Evolutionary conservation across 495 filamentous ascomycete genomes (phyloP).

Genomic region (Penicillium parvum): DNA sequence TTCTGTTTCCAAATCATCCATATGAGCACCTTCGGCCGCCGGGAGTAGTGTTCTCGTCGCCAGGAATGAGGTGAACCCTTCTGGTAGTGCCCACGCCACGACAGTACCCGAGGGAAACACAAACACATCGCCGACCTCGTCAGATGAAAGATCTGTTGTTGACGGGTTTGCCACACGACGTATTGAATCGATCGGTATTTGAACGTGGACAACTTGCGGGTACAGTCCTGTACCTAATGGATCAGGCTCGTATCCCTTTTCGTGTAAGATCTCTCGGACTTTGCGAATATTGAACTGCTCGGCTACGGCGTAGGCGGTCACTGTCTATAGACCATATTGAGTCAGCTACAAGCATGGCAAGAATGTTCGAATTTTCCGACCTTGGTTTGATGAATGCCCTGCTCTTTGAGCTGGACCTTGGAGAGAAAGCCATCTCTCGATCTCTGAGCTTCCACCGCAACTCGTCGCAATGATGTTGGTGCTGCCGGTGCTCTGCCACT

Average conservation of each 20-base stretch:
- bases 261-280: slow-evolving; percentile 64
- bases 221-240: slow-evolving; percentile 58
- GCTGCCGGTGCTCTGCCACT: slow-evolving; percentile 43
- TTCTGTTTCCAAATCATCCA: slow-evolving; percentile 70
- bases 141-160: slow-evolving; percentile 52
- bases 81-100: slow-evolving; percentile 80
- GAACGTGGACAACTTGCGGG: slow-evolving; percentile 63
- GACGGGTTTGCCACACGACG: slow-evolving; percentile 49
- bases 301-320: slow-evolving; percentile 80
- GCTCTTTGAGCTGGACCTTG: slow-evolving; percentile 37
- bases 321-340: slow-evolving; percentile 45
- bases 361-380: slow-evolving; percentile 15
- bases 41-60: slow-evolving; percentile 66
- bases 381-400: slow-evolving; percentile 42
- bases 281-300: slow-evolving; percentile 78
- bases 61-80: slow-evolving; percentile 65
- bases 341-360: slow-evolving; percentile 5
- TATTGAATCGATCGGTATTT: slow-evolving; percentile 52
- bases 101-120: slow-evolving; percentile 97
- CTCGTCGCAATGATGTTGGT: slow-evolving; percentile 51
- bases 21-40: slow-evolving; percentile 71
- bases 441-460: slow-evolving; percentile 57
- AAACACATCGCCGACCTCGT: slow-evolving; percentile 81
- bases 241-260: slow-evolving; percentile 63
- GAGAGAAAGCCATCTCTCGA: slow-evolving; percentile 46